Conservation (phyloP, 2,329 filamentous ascomycete genomes). For the Clarireedia monteithiana region DNA sequence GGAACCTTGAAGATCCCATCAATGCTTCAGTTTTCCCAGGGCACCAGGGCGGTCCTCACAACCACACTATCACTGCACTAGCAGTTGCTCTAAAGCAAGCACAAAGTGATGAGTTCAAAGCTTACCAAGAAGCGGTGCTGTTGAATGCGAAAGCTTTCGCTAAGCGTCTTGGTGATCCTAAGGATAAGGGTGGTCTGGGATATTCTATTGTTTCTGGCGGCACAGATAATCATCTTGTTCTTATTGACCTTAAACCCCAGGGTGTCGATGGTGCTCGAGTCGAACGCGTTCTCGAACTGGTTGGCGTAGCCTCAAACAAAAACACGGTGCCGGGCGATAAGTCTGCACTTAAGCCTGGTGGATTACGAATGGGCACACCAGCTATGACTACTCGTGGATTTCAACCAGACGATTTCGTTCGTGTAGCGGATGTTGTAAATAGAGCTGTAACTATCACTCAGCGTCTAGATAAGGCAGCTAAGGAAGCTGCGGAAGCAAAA, state of each 20-base stretch:
- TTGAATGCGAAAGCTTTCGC: conserved; percentile 87
- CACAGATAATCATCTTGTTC: conserved; percentile 94
- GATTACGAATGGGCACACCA: conserved; percentile 87
- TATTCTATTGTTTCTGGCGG: conserved; percentile 90
- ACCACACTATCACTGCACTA: conserved; percentile 96
- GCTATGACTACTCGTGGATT: conserved; percentile 99
- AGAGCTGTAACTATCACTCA: conserved; percentile 72
- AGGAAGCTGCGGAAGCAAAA: conserved; percentile 59
- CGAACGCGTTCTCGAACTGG: conserved; percentile 82
- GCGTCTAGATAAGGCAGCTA: conserved; percentile 65
- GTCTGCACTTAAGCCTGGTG: conserved; percentile 86
- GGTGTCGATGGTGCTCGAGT: conserved; percentile 82
- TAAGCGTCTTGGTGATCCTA: conserved; percentile 49
- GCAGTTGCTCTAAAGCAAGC: conserved; percentile 93
- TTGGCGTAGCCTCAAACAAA: conserved; percentile 97
- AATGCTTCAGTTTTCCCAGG: conserved; percentile 97
- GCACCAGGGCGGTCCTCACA: conserved; percentile 96
- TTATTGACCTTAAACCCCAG: conserved; percentile 85
- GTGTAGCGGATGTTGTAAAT: conserved; percentile 80
- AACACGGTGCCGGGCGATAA: conserved; percentile 96
- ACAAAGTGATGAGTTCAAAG: conserved; percentile 79
- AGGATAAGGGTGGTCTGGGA: conserved; percentile 69
- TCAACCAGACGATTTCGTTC: conserved; percentile 75
- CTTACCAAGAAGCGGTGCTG: conserved; percentile 86
- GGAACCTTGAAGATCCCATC: conserved; percentile 88